Evolutionary conservation across 225 moss, liverwort and hornwort genomes (phyloP), one percentile per base, ranked within the genome.

Genomic region (Climacium dendroides): DNA sequence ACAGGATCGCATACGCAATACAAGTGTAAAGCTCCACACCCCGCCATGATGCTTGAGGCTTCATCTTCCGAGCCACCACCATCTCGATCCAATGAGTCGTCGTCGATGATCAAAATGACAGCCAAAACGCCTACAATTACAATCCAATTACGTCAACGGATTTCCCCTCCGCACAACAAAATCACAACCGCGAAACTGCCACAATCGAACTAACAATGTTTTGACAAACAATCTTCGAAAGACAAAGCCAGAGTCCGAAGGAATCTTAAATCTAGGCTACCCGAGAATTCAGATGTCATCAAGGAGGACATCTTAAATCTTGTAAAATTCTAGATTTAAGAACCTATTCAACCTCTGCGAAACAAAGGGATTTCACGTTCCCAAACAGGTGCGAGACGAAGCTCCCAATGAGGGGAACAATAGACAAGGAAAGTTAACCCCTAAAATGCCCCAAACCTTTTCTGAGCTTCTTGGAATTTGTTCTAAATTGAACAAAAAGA

Each of bases 1-100:
- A 93, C 43, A 85, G 53, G 54, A 90, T 78, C 66, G 93, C 93
- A 78, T 93, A 93, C 32, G 86, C 91, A 81, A 93, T 85, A 69
- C 91, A 90, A 75, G 70, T 47, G 66, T 82, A 90, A 75, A 93
- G 85, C 90, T 93, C 91, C 66, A 93, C 74, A 39, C 87, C 41
- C 80, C 77, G 85, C 93, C 90, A 93, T 70, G 84, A 43, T 74
- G 71, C 53, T 74, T 66, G 74, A 39, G 85, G 79, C 74, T 74
- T 62, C 85, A 77, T 77, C 53, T 80, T 91, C 81, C 77, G 81
- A 85, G 85, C 71, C 75, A 83, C 85, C 78, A 80, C 87, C 91
- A 91, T 91, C 57, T 85, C 47, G 63, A 48, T 86, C 76, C 26
- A 52, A 77, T 32, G 60, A 82, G 43, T 29, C 65, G 37, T 52